Conservation (phyloP, 352 stramenopile genomes). For the Pythium dissimile region DNA sequence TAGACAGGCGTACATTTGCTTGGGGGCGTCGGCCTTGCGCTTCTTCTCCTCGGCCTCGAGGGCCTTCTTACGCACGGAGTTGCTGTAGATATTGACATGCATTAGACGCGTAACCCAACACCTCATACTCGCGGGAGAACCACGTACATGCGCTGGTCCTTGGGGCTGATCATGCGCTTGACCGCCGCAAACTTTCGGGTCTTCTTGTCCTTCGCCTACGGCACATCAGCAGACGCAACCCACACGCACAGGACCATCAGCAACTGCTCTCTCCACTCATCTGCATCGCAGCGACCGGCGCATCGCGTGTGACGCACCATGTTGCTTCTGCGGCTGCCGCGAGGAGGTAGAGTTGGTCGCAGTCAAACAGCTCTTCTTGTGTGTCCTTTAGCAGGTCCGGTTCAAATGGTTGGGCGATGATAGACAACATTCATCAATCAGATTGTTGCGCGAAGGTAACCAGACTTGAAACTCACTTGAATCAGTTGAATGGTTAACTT, state of each 20-base stretch:
- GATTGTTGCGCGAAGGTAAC: constrained; percentile 20
- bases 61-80: constrained; percentile 73
- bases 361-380: no score
- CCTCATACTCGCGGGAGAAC: neutral
- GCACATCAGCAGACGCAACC: neutral
- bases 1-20: constrained; percentile 91
- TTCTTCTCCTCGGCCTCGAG: constrained; percentile 84
- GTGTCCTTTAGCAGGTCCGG: constrained; percentile 17
- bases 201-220: constrained; percentile 96
- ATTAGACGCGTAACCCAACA: neutral
- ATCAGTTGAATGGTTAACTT: constrained; percentile 21
- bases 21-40: constrained; percentile 87
- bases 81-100: constrained; percentile 32
- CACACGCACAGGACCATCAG: constrained; percentile 1
- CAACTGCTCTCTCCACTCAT: neutral
- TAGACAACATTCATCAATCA: neutral
- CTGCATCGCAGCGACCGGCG: neutral
- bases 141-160: constrained; percentile 96
- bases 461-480: neutral
- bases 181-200: constrained; percentile 97
- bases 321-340: neutral
- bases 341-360: neutral
- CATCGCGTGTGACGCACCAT: constrained; percentile 7
- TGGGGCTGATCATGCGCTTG: constrained; percentile 98
- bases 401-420: constrained; percentile 24